These are phyloP conservation scores for Paecilomyces dactylethromorphus DNA, from an alignment of 2,329 filamentous ascomycete species.

Conservation along the genomic window DNA sequence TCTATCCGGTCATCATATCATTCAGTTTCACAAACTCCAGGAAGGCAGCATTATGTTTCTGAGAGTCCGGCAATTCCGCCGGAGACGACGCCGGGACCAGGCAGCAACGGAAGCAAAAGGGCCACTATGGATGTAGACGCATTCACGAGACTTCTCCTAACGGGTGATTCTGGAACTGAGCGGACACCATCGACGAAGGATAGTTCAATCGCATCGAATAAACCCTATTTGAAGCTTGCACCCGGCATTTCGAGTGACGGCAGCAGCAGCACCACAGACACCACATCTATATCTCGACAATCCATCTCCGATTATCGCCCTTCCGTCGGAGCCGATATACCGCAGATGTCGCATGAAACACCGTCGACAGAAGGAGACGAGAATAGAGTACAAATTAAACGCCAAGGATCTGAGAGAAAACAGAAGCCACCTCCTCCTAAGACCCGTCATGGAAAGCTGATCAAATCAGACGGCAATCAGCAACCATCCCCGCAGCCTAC, in stretches of 20 bases:
- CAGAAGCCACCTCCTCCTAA: constrained; percentile 67
- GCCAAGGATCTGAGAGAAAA: constrained; percentile 37
- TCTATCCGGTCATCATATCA: not conserved
- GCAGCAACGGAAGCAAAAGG: constrained; percentile 12
- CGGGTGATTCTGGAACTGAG: constrained; percentile 51
- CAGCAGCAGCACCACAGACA: constrained; percentile 50
- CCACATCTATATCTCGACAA: constrained; percentile 53
- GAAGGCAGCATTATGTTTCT: not conserved
- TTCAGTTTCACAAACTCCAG: not conserved
- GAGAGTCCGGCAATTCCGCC: constrained; percentile 17
- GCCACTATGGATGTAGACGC: constrained; percentile 66
- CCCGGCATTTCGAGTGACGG: constrained; percentile 17
- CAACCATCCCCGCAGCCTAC: constrained; percentile 16
- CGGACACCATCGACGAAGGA: constrained; percentile 4
- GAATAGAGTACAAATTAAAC: not conserved
- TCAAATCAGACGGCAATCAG: constrained; percentile 41
- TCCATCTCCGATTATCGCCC: constrained; percentile 48
- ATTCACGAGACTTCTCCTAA: constrained; percentile 70
- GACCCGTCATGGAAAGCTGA: constrained; percentile 71
- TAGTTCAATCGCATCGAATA: not conserved
- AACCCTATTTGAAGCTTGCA: constrained; percentile 5
- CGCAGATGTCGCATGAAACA: constrained; percentile 54
- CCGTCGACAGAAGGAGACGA: constrained; percentile 49
- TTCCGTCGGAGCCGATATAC: constrained; percentile 41
- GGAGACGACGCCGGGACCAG: not conserved